A percentile compares a stretch with the other conserved stretches of the same genome.
Evolutionary conservation across 2,329 filamentous ascomycete species (phyloP).

Genomic region (Epichloe typhina): DNA sequence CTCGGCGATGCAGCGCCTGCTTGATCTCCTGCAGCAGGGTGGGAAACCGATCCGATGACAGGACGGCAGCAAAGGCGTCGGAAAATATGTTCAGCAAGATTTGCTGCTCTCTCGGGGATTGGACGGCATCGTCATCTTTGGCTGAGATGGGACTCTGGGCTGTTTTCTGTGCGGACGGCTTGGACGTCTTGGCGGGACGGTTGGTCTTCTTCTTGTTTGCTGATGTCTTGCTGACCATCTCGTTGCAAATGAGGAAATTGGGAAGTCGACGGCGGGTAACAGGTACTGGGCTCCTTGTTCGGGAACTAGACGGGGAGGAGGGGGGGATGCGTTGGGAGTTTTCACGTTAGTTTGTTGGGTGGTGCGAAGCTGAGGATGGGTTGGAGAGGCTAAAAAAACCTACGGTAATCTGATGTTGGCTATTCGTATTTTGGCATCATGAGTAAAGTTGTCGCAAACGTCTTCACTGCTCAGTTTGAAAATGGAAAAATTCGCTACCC

Average conservation of each 20-base stretch:
- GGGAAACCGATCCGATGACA: constrained; percentile 34
- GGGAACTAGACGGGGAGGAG: not conserved
- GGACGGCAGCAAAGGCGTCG: constrained; percentile 42
- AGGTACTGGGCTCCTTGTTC: not conserved
- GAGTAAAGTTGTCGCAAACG: not conserved
- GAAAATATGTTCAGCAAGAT: constrained; percentile 57
- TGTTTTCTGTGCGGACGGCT: not conserved
- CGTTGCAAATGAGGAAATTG: not conserved
- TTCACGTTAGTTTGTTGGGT: not conserved
- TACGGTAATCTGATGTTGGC: not conserved
- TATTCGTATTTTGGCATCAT: not conserved
- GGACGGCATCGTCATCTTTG: not conserved
- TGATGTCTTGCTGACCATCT: constrained; percentile 4
- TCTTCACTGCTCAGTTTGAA: not conserved
- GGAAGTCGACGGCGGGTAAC: not conserved
- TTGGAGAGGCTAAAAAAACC: not conserved
- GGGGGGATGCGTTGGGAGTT: not conserved
- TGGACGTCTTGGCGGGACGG: not conserved
- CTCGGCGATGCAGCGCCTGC: constrained; percentile 68
- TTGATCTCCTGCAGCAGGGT: constrained; percentile 69
- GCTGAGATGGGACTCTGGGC: not conserved
- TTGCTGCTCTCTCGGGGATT: constrained; percentile 39
- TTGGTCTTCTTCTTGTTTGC: not conserved
- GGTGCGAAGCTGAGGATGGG: not conserved
- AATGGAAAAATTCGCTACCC: too few relatives aligned